Evolutionary conservation across 495 filamentous ascomycete species (phyloP).

Genomic region (Pseudevernia furfuracea): DNA sequence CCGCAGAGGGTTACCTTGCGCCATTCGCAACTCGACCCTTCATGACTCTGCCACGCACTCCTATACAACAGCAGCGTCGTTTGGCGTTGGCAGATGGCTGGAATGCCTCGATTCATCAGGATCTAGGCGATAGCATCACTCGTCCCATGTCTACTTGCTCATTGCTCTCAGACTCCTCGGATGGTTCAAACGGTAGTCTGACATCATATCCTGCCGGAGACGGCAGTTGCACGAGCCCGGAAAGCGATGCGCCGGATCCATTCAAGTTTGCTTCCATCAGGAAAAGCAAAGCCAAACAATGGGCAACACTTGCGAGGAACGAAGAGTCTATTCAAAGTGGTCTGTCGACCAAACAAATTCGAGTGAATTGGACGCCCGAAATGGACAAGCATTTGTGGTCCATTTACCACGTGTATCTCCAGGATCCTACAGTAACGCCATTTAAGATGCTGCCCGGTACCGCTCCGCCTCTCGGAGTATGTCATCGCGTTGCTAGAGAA

Average conservation of each 20-base stretch:
- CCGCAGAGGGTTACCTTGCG: slow-evolving; percentile 38
- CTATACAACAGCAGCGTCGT: slow-evolving; percentile 47
- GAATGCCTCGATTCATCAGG: slow-evolving; percentile 32
- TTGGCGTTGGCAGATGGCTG: slow-evolving; percentile 31
- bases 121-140: slow-evolving; percentile 35
- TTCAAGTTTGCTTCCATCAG: slow-evolving; percentile 39
- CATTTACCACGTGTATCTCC: slow-evolving; percentile 77
- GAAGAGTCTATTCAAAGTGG: slow-evolving; percentile 15
- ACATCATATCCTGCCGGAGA: slow-evolving; percentile 57
- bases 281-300: slow-evolving; percentile 37
- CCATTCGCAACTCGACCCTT: slow-evolving; percentile 42
- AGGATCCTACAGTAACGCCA: slow-evolving; percentile 87
- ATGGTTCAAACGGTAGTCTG: slow-evolving; percentile 58
- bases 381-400: slow-evolving; percentile 95
- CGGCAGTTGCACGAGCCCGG: slow-evolving; percentile 62
- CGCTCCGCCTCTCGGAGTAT: slow-evolving; percentile 83
- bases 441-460: slow-evolving; percentile 83
- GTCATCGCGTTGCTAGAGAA: slow-evolving; percentile 76
- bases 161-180: slow-evolving; percentile 59
- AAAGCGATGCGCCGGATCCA: slow-evolving; percentile 52
- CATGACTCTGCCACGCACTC: slow-evolving; percentile 54
- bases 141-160: slow-evolving; percentile 56
- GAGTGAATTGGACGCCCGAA: slow-evolving; percentile 63
- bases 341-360: slow-evolving; percentile 7
- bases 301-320: slow-evolving; percentile 31